A percentile compares a stretch with the other conserved stretches of the same genome.
Conservation (phyloP, 2,329 filamentous ascomycete species). For the Apiospora pterosperma region DNA sequence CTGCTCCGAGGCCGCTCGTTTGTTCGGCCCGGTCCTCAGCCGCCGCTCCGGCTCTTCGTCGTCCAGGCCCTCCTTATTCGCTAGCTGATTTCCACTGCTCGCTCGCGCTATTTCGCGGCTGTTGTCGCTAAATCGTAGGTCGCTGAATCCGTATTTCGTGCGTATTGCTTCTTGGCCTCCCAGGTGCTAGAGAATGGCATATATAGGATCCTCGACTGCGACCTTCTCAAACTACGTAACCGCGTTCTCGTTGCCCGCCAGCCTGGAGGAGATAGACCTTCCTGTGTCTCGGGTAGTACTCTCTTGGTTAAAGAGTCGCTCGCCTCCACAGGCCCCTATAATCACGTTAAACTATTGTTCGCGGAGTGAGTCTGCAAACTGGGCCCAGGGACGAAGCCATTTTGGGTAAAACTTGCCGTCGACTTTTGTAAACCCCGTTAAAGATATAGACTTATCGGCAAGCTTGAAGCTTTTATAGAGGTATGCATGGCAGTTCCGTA, state of each 20-base stretch:
- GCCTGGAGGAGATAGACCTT: neutral
- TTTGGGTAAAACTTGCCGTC: constrained; percentile 17
- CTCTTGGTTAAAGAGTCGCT: constrained; percentile 12
- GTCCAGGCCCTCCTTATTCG: constrained; percentile 6
- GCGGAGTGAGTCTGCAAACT: constrained; percentile 6
- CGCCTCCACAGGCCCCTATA: constrained; percentile 6
- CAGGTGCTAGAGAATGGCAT: constrained; percentile 6
- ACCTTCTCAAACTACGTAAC: neutral
- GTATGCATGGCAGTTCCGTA: constrained; percentile 14
- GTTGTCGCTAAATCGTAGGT: constrained; percentile 13
- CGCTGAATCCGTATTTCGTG: neutral
- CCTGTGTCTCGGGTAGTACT: constrained; percentile 4
- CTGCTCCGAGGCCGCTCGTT: constrained; percentile 10
- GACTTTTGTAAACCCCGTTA: constrained; percentile 12
- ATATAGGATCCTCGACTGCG: constrained; percentile 12
- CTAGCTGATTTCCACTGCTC: neutral
- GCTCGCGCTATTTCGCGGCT: constrained; percentile 7
- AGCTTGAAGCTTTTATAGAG: constrained; percentile 11
- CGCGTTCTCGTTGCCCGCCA: constrained; percentile 4
- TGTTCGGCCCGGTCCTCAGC: constrained; percentile 10
- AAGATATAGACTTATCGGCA: constrained; percentile 5
- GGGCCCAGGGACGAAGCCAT: constrained; percentile 15
- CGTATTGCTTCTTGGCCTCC: neutral
- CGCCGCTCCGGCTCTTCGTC: constrained; percentile 6
- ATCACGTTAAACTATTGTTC: constrained; percentile 13